Evolutionary conservation across 2,329 filamentous ascomycete genomes (phyloP), one percentile per base, ranked within the genome.

Genomic region (Microcyclosporella mali): DNA sequence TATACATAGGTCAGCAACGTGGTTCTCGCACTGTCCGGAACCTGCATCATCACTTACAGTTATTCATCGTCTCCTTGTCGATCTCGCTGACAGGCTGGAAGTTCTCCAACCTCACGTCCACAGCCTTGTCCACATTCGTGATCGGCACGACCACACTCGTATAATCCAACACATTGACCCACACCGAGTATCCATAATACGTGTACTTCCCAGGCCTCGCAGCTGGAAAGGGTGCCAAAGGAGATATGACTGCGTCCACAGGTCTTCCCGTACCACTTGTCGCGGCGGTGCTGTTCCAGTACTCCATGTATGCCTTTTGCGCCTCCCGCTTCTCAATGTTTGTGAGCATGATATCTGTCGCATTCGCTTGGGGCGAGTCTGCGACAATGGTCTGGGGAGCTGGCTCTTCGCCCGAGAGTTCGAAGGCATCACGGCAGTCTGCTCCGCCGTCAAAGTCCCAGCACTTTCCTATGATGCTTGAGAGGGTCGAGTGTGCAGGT

Each of bases 251-350:
- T 0, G 71, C 74, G 52, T 84, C 80, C 0, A 82, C 75, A 12
- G 62, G 60, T 33, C 57, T 45, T 2, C 62, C 63, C 2, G 64
- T 75, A 18, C 69, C 71, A 0, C 75, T 78, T n/a, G 66, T 35
- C 3, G 66, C 60, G 0, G 61, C 66, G 0, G 76, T 80, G 11
- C 66, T 70, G 47, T 81, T 80, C 79, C 78, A 82, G 55, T 80
- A 82, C 39, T 82, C 78, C 60, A 79, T 70, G 50, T 82, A 83
- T 14, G 68, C 61, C 45, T 74, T 75, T 52, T 80, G 75, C 37
- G 71, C 75, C 18, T 73, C 66, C 1, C 78, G 67, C 45, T 77
- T 77, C 12, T 63, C 60, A 2, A 81, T 60, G 4, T 80, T 81
- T 35, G 71, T 51, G 2, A 60, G 65, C 34, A 71, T 68, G 39